phyloP scores from a whole-genome alignment of 2,329 filamentous ascomycete genomes.

The Trichoderma sp. region DNA sequence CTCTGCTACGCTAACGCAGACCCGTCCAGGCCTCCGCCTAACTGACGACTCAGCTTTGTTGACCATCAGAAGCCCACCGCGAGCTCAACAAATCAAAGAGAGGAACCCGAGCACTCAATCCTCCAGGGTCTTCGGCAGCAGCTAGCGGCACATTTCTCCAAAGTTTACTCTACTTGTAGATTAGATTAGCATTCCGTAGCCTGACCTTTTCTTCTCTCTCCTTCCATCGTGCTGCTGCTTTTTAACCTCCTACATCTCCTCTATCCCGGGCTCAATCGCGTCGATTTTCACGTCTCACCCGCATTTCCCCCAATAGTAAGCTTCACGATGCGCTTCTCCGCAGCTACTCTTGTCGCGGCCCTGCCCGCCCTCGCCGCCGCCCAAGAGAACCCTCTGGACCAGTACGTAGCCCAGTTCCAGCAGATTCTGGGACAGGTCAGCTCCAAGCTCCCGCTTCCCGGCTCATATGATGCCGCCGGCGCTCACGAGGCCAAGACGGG shows the following conservation, averaged over 20 bases:
- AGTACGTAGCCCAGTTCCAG: constrained; percentile 65
- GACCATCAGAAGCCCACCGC: not conserved
- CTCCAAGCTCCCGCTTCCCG: constrained; percentile 54
- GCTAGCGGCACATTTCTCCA: constrained; percentile 16
- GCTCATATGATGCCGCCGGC: constrained; percentile 44
- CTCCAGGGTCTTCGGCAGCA: not conserved
- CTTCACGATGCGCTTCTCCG: constrained; percentile 60
- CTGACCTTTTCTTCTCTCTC: not conserved
- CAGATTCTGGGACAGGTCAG: constrained; percentile 63
- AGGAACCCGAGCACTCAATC: constrained; percentile 11
- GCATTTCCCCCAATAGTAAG: constrained; percentile 23
- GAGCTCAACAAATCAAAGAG: constrained; percentile 23
- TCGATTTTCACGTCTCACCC: not conserved
- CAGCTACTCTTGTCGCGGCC: constrained; percentile 50
- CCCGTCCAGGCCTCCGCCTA: not conserved
- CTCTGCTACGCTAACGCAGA: constrained; percentile 1
- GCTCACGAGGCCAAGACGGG: constrained; percentile 46
- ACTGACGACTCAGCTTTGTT: constrained; percentile 8
- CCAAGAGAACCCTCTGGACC: constrained; percentile 52
- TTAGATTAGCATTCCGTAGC: constrained; percentile 8
- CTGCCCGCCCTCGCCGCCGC: constrained; percentile 59
- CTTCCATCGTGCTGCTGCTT: constrained; percentile 1
- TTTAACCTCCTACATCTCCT: not conserved
- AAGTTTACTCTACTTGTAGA: not conserved
- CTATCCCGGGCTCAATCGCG: not conserved